A percentile compares a stretch with the other conserved stretches of the same genome.
Evolutionary conservation across 257 asterid genomes (phyloP).

Genomic region (Coffea eugenioides): DNA sequence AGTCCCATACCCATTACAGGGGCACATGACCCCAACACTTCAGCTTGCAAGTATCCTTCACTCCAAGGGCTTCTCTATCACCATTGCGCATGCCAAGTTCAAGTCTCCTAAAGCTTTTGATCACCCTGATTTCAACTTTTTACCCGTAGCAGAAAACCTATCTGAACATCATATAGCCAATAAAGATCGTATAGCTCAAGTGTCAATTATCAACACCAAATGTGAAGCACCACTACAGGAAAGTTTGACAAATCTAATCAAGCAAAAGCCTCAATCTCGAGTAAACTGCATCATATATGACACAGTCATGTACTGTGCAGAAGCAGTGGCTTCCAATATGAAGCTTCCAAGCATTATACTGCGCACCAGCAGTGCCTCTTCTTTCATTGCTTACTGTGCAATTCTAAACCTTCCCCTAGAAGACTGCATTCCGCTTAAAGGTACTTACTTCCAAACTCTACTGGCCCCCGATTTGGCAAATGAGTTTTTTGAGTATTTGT

Average conservation of each 20-base stretch:
- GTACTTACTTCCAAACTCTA: neutral
- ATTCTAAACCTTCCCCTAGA: neutral
- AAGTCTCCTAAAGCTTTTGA: constrained; percentile 18
- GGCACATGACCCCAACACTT: constrained; percentile 31
- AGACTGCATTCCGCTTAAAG: neutral
- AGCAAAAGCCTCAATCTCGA: neutral
- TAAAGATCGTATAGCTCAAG: constrained; percentile 8
- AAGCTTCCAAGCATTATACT: constrained; percentile 13
- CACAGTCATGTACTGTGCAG: constrained; percentile 12
- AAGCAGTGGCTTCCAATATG: constrained; percentile 7
- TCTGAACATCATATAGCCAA: constrained; percentile 5
- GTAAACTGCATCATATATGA: constrained; percentile 17
- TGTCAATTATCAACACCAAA: neutral
- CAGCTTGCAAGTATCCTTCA: constrained; percentile 22
- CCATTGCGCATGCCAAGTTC: constrained; percentile 13
- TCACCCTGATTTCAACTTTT: neutral
- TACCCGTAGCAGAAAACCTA: constrained; percentile 15
- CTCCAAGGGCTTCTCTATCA: constrained; percentile 22
- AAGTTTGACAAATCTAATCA: neutral
- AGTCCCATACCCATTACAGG: constrained; percentile 8
- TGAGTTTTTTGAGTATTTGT: no score
- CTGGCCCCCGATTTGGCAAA: no score
- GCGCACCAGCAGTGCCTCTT: constrained; percentile 6
- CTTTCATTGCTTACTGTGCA: neutral
- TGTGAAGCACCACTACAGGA: constrained; percentile 2